Evolutionary conservation across 176 grass and related monocot genomes (phyloP), one percentile per base, ranked within the genome.

Genomic region (Oryza meridionalis): DNA sequence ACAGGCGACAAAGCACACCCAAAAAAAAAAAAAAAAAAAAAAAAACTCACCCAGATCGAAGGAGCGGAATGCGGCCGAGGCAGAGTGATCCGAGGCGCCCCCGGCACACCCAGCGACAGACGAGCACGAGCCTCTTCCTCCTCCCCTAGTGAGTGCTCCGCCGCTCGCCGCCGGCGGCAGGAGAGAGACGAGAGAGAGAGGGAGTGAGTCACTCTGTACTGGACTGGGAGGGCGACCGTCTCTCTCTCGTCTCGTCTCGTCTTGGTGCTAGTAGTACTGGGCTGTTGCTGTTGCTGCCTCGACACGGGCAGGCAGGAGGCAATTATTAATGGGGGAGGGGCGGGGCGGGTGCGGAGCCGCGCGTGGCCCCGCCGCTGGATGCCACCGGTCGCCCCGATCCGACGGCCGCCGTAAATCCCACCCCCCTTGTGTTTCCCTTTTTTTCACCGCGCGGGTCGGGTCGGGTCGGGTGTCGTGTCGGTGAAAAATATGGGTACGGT

Each of bases 31-130:
- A 21, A 55, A 59, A 59, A 43, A 76, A 11, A 21, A 55, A 59
- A 71, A 43, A 76, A 11, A 73, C 73, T 75, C 87, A 88, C 86
- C 86, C 86, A 89, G 90, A 93, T 89, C 81, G 85, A 70, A 75
- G 11, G 10, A 25, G 33, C 31, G 29, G 61, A 62, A 76, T 61
- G 77, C 50, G 9, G 50, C 40, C 16, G 33, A 35, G 33, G 33
- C 4, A 51, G 21, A 7, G 62, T 63, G 10, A 2, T 40, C 43
- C 0, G 40, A 16, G 16, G 14, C 3, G 0, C 9, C 3, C 0
- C 43, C 43, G 43, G 3, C 8, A 40, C 38, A 6, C 50, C 15
- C 50, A 0, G 16, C 15, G 50, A 49, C 46, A 14, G 46, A 15
- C 12, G 46, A 49, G 11, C 16, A 15, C 12, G 13, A 49, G 11